phyloP scores from a whole-genome alignment of 2,329 filamentous ascomycete genomes.

The Alternaria sp. region DNA sequence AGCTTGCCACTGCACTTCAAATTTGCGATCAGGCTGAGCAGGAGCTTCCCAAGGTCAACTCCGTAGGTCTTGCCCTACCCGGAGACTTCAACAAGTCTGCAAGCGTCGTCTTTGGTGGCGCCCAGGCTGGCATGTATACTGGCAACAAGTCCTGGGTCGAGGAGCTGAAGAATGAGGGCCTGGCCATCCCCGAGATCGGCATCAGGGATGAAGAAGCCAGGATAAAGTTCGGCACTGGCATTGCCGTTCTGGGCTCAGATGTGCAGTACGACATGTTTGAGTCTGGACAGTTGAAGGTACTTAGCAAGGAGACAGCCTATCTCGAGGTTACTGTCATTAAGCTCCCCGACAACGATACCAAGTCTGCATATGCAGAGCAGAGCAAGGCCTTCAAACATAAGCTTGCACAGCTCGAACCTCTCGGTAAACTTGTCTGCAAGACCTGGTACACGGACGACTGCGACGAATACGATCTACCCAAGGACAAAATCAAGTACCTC shows the following conservation, averaged over 20 bases:
- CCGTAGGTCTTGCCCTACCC: constrained; percentile 66
- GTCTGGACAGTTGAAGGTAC: constrained; percentile 25
- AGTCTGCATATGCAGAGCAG: constrained; percentile 57
- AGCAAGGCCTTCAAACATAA: constrained; percentile 49
- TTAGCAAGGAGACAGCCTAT: constrained; percentile 34
- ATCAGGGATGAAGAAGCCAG: constrained; percentile 59
- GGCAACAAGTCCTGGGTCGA: constrained; percentile 56
- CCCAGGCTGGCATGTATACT: constrained; percentile 55
- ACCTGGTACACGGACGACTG: constrained; percentile 58
- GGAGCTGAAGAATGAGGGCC: constrained; percentile 29
- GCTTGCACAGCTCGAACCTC: constrained; percentile 56
- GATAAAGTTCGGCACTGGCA: constrained; percentile 60
- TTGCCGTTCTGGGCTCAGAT: constrained; percentile 58
- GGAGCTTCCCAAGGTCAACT: constrained; percentile 70
- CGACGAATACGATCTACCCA: constrained; percentile 51
- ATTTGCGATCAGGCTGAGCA: constrained; percentile 72
- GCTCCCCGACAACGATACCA: constrained; percentile 54
- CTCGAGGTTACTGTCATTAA: constrained; percentile 60
- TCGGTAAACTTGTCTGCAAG: constrained; percentile 64
- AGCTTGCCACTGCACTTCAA: constrained; percentile 70
- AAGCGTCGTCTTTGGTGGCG: constrained; percentile 71
- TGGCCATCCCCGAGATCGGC: constrained; percentile 39
- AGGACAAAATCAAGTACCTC: constrained; percentile 37
- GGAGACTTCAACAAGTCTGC: constrained; percentile 84
- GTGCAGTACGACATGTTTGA: constrained; percentile 52